Percentiles rank a stretch among this genome's conserved stretches.
phyloP scores from a whole-genome alignment of 2,329 filamentous ascomycete genomes.

The Botrytis byssoidea region DNA sequence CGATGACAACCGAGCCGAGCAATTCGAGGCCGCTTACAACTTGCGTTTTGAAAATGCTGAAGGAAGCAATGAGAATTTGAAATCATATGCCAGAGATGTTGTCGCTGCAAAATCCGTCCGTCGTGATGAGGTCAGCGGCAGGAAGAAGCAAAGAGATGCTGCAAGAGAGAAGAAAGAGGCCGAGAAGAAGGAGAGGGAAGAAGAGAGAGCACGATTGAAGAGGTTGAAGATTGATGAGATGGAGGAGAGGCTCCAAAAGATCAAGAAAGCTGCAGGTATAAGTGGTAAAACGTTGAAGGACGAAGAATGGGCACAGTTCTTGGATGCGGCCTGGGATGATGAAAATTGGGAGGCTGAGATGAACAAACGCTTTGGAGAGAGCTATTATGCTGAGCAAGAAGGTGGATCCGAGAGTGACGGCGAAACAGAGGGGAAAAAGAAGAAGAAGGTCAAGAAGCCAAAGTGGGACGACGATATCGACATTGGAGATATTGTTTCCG shows the following conservation, averaged over 20 bases:
- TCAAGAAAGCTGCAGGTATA: constrained; percentile 84
- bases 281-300: constrained; percentile 65
- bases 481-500: constrained; percentile 86
- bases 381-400: constrained; percentile 77
- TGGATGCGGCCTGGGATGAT: constrained; percentile 87
- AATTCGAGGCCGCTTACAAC: constrained; percentile 92
- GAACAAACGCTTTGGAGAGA: constrained; percentile 81
- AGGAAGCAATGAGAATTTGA: constrained; percentile 82
- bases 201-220: constrained; percentile 78
- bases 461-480: constrained; percentile 97
- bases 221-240: constrained; percentile 90
- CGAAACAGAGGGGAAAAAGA: constrained; percentile 51
- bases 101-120: constrained; percentile 80
- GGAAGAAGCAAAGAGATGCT: constrained; percentile 75
- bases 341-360: constrained; percentile 89
- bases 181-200: constrained; percentile 71
- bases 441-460: constrained; percentile 72
- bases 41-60: constrained; percentile 90
- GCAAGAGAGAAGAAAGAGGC: constrained; percentile 76
- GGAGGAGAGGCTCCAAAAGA: constrained; percentile 80
- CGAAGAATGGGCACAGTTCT: constrained; percentile 78
- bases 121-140: constrained; percentile 73
- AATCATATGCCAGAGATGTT: constrained; percentile 85
- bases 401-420: constrained; percentile 62
- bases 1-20: constrained; percentile 71